Conservation (phyloP, 2,329 filamentous ascomycete species). For the Curvularia eragrostidis region DNA sequence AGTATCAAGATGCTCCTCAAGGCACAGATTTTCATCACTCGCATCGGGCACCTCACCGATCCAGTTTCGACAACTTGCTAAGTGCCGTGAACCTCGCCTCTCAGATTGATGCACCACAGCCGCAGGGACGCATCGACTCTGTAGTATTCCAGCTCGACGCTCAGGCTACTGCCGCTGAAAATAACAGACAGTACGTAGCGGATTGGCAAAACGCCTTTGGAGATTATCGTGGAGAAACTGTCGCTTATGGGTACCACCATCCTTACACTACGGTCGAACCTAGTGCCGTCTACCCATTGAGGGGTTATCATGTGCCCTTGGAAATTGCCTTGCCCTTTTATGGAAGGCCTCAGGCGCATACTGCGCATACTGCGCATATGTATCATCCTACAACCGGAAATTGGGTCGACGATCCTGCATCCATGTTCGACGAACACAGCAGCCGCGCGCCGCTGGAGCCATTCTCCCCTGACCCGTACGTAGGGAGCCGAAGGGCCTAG, state of each 20-base stretch:
- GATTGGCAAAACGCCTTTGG: slow-evolving; percentile 7
- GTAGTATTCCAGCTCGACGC: slow-evolving; percentile 31
- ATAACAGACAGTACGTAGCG: slow-evolving; percentile 10
- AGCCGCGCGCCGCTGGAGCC: background rate
- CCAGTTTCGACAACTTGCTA: slow-evolving; percentile 30
- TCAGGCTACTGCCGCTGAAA: slow-evolving; percentile 27
- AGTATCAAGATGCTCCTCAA: background rate
- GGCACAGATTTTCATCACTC: slow-evolving; percentile 9
- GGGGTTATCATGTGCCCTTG: slow-evolving; percentile 1
- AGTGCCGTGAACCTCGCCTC: slow-evolving; percentile 36
- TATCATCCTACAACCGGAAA: background rate
- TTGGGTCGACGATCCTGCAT: background rate
- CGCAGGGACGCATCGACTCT: slow-evolving; percentile 32
- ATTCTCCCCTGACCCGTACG: slow-evolving; percentile 1
- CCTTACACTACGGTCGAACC: slow-evolving; percentile 2
- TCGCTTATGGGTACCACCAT: slow-evolving; percentile 2
- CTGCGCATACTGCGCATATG: background rate
- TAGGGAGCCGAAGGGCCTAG: slow-evolving; percentile 4
- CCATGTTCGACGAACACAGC: background rate
- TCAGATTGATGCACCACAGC: slow-evolving; percentile 35
- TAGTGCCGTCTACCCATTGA: slow-evolving; percentile 1
- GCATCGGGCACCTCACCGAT: slow-evolving; percentile 14
- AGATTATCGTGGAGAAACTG: background rate
- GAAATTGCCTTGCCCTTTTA: slow-evolving; percentile 5
- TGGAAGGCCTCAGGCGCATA: background rate